A percentile compares a stretch with the other conserved stretches of the same genome.
phyloP scores from a whole-genome alignment of 2,329 filamentous ascomycete species.

The Colletotrichum sp. region DNA sequence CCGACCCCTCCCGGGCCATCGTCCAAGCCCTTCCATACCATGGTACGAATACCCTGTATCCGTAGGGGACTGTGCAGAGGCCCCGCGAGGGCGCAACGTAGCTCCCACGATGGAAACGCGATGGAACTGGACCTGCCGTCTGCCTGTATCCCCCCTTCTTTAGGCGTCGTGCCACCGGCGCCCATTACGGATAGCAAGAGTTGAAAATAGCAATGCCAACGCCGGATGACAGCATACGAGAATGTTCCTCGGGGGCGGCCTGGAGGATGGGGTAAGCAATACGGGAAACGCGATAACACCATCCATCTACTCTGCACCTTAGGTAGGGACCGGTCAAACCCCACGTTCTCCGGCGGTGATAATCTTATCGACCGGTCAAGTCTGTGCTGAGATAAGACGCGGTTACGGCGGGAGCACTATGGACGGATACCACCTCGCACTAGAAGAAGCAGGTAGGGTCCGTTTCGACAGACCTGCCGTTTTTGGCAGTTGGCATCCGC shows the following conservation, averaged over 20 bases:
- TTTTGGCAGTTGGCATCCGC: not conserved
- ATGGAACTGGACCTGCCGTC: not conserved
- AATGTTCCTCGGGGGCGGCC: not conserved
- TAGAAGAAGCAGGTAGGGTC: not conserved
- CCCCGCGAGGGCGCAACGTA: not conserved
- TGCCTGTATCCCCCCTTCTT: not conserved
- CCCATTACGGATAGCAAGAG: not conserved
- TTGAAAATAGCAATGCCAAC: slow-evolving; percentile 7
- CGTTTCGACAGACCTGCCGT: not conserved
- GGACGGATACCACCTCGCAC: not conserved
- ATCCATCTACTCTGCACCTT: not conserved
- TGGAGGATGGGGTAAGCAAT: not conserved
- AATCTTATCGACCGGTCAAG: not conserved
- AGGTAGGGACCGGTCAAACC: not conserved
- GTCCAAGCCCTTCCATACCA: not conserved
- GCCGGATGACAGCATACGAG: slow-evolving; percentile 9
- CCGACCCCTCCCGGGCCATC: not conserved
- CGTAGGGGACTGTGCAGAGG: not conserved
- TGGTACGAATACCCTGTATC: not conserved
- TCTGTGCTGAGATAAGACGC: not conserved
- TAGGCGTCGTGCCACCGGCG: not conserved
- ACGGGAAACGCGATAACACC: not conserved
- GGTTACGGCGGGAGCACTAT: not conserved
- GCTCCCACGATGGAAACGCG: not conserved
- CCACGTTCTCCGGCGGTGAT: not conserved